phyloP scores from a whole-genome alignment of 208 protist genomes.

The Trypanosoma platydactyli region DNA sequence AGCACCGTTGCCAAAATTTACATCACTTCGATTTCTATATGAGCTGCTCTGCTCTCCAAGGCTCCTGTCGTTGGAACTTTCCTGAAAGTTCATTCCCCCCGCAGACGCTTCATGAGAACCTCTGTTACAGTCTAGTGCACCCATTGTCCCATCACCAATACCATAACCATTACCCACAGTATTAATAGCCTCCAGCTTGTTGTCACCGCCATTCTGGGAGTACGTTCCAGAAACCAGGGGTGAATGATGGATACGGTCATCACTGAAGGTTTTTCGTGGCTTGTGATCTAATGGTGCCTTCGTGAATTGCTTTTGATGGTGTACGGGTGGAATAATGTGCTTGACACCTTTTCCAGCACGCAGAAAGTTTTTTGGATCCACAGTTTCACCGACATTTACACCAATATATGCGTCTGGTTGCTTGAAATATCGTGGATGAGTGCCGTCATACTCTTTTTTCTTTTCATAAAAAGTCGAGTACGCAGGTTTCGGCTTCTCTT shows the following conservation, averaged over 20 bases:
- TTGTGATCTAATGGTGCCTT: constrained; percentile 53
- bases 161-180: no score
- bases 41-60: neutral
- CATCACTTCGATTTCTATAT: constrained; percentile 1
- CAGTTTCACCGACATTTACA: constrained; percentile 56
- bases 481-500: constrained; percentile 60
- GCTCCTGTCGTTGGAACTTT: neutral
- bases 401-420: constrained; percentile 82
- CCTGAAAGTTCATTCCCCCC: neutral
- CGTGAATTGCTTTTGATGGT: constrained; percentile 69
- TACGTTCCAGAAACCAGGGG: neutral
- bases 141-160: no score
- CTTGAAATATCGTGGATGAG: constrained; percentile 78
- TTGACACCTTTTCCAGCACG: constrained; percentile 69
- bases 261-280: constrained; percentile 1
- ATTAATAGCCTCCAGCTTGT: no score
- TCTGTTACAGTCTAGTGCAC: neutral
- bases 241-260: neutral
- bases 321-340: constrained; percentile 49
- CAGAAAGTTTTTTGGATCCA: constrained; percentile 77
- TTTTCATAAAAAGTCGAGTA: constrained; percentile 88
- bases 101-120: neutral
- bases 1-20: neutral
- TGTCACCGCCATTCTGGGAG: neutral
- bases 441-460: constrained; percentile 83